A percentile compares a stretch with the other conserved stretches of the same genome.
These are phyloP conservation scores for Aspergillus alliaceus DNA, from an alignment of 2,329 filamentous ascomycete genomes.

Conservation along the genomic window DNA sequence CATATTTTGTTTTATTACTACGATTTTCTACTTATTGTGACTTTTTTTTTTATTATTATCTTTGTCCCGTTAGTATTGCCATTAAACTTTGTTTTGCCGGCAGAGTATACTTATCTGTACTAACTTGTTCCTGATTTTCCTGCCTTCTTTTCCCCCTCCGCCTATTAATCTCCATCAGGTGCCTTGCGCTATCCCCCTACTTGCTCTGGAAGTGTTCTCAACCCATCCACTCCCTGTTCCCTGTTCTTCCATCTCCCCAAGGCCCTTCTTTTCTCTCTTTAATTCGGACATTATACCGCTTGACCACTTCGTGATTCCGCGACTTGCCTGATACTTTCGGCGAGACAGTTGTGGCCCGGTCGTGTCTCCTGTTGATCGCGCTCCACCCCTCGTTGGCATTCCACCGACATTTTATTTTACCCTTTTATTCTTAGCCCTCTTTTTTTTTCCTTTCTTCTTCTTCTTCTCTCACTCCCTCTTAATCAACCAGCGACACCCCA, in stretches of 20 bases:
- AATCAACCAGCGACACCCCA: neutral
- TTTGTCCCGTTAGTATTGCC: neutral
- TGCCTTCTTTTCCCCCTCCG: constrained; percentile 3
- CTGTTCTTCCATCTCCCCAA: neutral
- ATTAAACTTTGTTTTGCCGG: neutral
- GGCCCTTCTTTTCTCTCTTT: neutral
- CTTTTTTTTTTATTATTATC: neutral
- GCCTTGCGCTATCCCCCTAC: constrained; percentile 19
- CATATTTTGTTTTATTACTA: neutral
- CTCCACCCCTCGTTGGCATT: constrained; percentile 15
- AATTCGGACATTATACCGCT: constrained; percentile 10
- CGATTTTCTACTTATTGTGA: neutral
- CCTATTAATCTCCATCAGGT: constrained; percentile 16
- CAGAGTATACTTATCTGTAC: too few relatives aligned
- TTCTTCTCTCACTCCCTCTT: constrained; percentile 5
- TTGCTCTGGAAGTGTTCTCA: constrained; percentile 5
- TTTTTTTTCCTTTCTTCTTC: constrained; percentile 7
- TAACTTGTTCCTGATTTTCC: neutral
- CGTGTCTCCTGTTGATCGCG: constrained; percentile 14
- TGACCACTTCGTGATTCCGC: neutral
- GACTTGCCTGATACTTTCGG: constrained; percentile 4
- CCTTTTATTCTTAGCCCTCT: constrained; percentile 3
- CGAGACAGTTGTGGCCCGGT: constrained; percentile 6
- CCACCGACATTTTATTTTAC: constrained; percentile 1
- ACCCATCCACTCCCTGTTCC: neutral